Base-by-base conservation (phyloP, 306 rosid genomes). In the Lagenaria siceraria region DNA sequence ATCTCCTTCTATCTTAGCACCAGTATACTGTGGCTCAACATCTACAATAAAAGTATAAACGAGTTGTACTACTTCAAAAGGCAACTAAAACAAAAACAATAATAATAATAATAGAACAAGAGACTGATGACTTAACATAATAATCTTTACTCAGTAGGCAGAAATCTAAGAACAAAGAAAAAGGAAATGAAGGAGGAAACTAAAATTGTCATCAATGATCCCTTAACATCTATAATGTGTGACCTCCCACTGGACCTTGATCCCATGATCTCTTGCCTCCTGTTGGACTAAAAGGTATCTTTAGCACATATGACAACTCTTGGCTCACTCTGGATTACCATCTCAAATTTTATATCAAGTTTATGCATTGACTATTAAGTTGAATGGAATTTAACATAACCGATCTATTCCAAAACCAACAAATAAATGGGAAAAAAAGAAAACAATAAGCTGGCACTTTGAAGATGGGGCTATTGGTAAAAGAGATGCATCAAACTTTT, bases 1-100 rank as follows among this genome's bases (percentile, higher is more conserved):
- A 64, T 96, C 97, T 35, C 97, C 99, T 64, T 96, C 99, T 78
- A 96, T 92, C 86, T 88, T 92, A 76, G 98, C 97, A 77, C 99
- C 98, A 4, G 96, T 80, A 78, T 96, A 96, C 74, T 89, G 91
- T 59, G 97, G 83, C 90, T 96, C 99, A 74, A 96, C 99, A 66
- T 92, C 99, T 96, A 87, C 78, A 64, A 85, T 84, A 53, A 18
- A 86, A 87, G 86, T 54, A 53, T 70, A 81, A 61, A 73, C 10
- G 0, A 51, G 61, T 10, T 17, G 31, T 31, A 31, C 19, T 31
- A 51, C 15, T 18, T 49, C 60, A 29, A 31, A 52, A 51, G 52
- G 48, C 60, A 49, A 27, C 19, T 52, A 73, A 29, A 51, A 27
- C 12, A 29, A 73, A 71, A 43, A 46, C 3, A 38, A 68, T 6